These are phyloP conservation scores for Teunomyces cretensis DNA, from an alignment of 805 yeast genomes.

Conservation along the genomic window DNA sequence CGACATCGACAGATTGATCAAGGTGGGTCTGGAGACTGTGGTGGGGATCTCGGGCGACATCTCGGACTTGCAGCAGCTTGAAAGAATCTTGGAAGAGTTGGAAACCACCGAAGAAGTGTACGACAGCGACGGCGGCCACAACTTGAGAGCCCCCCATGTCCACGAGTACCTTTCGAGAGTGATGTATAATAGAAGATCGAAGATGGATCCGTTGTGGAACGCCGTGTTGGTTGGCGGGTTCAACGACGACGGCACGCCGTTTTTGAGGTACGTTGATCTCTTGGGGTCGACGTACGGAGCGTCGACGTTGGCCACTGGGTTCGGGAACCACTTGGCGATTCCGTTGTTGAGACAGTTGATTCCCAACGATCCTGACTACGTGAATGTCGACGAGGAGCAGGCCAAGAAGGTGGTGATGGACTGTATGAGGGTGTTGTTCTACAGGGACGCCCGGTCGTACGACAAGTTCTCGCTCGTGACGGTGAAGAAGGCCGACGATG, in stretches of 20 bases:
- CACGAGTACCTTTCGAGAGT: constrained; percentile 85
- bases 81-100: constrained; percentile 72
- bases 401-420: constrained; percentile 78
- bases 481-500: constrained; percentile 47
- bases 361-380: constrained; percentile 74
- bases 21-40: constrained; percentile 80
- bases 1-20: constrained; percentile 79
- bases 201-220: constrained; percentile 97
- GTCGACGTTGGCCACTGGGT: constrained; percentile 92
- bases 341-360: constrained; percentile 86
- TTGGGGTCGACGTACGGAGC: constrained; percentile 89
- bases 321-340: constrained; percentile 91
- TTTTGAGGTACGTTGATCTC: constrained; percentile 82
- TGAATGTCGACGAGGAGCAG: constrained; percentile 63
- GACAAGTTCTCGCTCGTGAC: constrained; percentile 83
- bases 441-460: constrained; percentile 93
- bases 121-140: constrained; percentile 62
- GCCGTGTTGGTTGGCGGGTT: constrained; percentile 89
- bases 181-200: constrained; percentile 82
- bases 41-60: constrained; percentile 96
- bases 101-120: constrained; percentile 72
- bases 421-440: constrained; percentile 90
- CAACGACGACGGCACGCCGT: constrained; percentile 62
- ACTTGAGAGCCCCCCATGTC: constrained; percentile 78
- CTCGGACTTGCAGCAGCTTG: constrained; percentile 86